Percentiles rank a stretch among this genome's conserved stretches.
Conservation (phyloP, 23 red algal species). For the Gracilaria domingensis region DNA sequence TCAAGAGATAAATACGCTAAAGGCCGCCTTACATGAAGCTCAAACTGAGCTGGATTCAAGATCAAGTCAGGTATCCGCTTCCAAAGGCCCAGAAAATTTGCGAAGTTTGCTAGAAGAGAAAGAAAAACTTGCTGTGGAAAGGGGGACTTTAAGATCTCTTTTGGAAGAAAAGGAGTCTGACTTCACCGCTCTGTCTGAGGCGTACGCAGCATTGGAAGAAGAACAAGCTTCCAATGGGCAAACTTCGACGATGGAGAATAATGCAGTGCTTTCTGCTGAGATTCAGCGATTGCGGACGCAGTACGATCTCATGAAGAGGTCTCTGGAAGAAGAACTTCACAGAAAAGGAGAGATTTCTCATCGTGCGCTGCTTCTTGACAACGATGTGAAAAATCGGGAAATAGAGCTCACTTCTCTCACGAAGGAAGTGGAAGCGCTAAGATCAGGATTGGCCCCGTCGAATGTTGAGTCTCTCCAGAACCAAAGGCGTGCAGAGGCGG, state of each 20-base stretch:
- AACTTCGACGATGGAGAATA: neutral
- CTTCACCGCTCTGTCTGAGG: constrained; percentile 56
- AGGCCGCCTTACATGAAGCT: constrained; percentile 60
- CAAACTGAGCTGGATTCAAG: constrained; percentile 59
- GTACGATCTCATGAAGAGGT: constrained; percentile 21
- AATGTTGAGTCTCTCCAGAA: constrained; percentile 23
- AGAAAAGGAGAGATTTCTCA: constrained; percentile 17
- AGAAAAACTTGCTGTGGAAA: constrained; percentile 9
- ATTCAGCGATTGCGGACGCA: constrained; percentile 26
- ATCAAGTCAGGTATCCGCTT: constrained; percentile 12
- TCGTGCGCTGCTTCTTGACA: constrained; percentile 31
- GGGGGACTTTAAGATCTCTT: constrained; percentile 42
- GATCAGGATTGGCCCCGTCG: neutral
- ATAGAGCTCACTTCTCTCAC: constrained; percentile 30
- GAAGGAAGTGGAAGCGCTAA: constrained; percentile 22
- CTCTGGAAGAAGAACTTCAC: constrained; percentile 24
- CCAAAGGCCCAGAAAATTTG: constrained; percentile 18
- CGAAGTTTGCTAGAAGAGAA: constrained; percentile 33
- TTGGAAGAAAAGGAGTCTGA: constrained; percentile 68
- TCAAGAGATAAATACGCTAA: constrained; percentile 47
- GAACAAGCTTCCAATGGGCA: constrained; percentile 27
- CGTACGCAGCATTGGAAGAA: constrained; percentile 71
- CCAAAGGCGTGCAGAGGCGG: constrained; percentile 34
- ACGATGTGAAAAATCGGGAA: constrained; percentile 13
- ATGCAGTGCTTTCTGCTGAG: constrained; percentile 6